phyloP scores from a whole-genome alignment of 2,329 filamentous ascomycete species.

The Chaetomiaceae sp. region DNA sequence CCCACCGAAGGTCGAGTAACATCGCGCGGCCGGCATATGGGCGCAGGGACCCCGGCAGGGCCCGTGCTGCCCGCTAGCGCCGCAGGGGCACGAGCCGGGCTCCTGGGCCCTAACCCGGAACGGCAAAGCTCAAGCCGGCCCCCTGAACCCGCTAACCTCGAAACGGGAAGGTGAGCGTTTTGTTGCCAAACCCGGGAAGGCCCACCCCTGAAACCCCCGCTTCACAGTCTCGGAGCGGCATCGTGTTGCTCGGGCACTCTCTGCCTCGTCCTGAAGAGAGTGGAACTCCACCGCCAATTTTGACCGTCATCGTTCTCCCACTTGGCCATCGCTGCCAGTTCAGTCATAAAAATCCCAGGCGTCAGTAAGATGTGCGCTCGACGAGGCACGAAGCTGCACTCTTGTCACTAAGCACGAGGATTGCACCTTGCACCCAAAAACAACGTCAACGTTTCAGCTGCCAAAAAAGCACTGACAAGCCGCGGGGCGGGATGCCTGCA shows the following conservation, averaged over 20 bases:
- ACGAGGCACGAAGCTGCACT: too few species aligned
- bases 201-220: too few species aligned
- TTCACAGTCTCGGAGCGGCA: too few species aligned
- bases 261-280: too few species aligned
- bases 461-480: neutral
- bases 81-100: constrained; percentile 16
- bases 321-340: neutral
- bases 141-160: neutral
- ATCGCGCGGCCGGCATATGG: neutral
- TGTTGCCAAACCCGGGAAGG: neutral
- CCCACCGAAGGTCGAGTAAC: constrained; percentile 1
- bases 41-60: constrained; percentile 10
- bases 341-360: too few species aligned
- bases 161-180: neutral
- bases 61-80: constrained; percentile 14
- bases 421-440: too few species aligned
- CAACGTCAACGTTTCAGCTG: neutral
- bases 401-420: too few species aligned
- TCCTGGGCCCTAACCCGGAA: constrained; percentile 11
- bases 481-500: neutral
- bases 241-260: too few species aligned
- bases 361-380: too few species aligned
- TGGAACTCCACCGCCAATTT: too few species aligned
- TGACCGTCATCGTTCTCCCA: too few species aligned
- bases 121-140: constrained; percentile 2